Conservation (phyloP, 164 flowering plant genomes). For the Magnolia kwangsiensis region DNA sequence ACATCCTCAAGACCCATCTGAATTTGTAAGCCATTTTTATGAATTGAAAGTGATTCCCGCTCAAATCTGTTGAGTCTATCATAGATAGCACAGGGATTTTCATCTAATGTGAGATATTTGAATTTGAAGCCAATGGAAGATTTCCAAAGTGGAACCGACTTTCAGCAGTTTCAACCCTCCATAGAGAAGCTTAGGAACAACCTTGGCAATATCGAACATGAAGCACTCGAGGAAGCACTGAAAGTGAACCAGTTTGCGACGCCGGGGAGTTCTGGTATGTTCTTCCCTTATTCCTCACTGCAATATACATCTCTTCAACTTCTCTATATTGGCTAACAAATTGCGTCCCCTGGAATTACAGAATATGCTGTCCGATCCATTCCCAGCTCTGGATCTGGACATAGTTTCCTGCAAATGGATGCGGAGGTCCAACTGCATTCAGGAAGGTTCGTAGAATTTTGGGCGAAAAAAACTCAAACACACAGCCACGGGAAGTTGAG, state of each 20-base stretch:
- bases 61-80: neutral
- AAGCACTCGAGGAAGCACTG: conserved; percentile 19
- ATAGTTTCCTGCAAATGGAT: conserved; percentile 28
- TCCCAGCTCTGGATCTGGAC: conserved; percentile 60
- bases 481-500: too few relatives aligned
- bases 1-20: conserved; percentile 21
- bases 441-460: conserved; percentile 43
- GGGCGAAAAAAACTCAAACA: too few relatives aligned
- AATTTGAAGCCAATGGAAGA: conserved; percentile 55
- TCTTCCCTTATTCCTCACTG: neutral
- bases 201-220: conserved; percentile 20
- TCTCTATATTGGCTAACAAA: neutral
- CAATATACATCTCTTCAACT: neutral
- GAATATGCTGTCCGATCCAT: conserved; percentile 47
- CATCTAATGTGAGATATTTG: conserved; percentile 12
- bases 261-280: conserved; percentile 61
- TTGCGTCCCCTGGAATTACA: conserved; percentile 18
- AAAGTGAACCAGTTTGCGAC: conserved; percentile 27
- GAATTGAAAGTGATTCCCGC: neutral
- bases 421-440: conserved; percentile 37
- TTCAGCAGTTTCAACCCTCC: conserved; percentile 33
- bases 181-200: conserved; percentile 39
- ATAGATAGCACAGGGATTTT: neutral
- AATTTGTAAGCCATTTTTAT: conserved; percentile 37
- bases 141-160: conserved; percentile 39